Conservation (phyloP, 192 early-diverging fungal genomes). For the Podila minutissima region DNA sequence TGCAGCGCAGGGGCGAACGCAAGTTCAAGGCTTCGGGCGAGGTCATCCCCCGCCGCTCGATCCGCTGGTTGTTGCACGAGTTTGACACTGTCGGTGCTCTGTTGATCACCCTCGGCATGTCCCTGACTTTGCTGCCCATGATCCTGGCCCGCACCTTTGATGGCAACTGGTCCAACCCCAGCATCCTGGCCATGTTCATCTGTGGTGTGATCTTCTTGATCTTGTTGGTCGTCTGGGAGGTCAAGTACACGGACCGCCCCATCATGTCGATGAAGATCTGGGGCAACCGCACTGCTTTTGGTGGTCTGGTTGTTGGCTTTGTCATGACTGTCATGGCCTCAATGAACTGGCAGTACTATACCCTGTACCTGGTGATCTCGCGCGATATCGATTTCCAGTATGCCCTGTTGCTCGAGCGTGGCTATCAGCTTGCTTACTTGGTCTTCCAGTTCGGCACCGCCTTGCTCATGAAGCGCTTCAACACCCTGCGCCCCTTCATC, state of each 20-base stretch:
- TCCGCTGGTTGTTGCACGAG: slow-evolving; percentile 43
- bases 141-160: slow-evolving; percentile 35
- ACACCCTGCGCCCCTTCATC: slow-evolving; percentile 30
- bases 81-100: slow-evolving; percentile 42
- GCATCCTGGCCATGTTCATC: slow-evolving; percentile 35
- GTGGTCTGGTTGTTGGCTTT: slow-evolving; percentile 33
- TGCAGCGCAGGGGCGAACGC: slow-evolving; percentile 21
- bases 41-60: slow-evolving; percentile 2
- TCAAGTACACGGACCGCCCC: slow-evolving; percentile 27
- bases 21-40: not conserved
- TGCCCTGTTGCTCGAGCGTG: slow-evolving; percentile 30
- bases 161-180: slow-evolving; percentile 32
- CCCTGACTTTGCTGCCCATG: slow-evolving; percentile 31
- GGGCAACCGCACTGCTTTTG: slow-evolving; percentile 39
- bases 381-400: slow-evolving; percentile 8
- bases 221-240: slow-evolving; percentile 33
- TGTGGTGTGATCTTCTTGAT: slow-evolving; percentile 16
- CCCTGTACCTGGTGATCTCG: slow-evolving; percentile 30
- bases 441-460: slow-evolving; percentile 29
- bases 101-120: slow-evolving; percentile 35
- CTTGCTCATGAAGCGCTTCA: slow-evolving; percentile 33
- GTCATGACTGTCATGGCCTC: slow-evolving; percentile 45
- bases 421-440: slow-evolving; percentile 38
- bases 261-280: slow-evolving; percentile 52
- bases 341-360: slow-evolving; percentile 51